Evolutionary conservation across 2,329 filamentous ascomycete genomes (phyloP).

Genomic region (Cladosporium sp.): DNA sequence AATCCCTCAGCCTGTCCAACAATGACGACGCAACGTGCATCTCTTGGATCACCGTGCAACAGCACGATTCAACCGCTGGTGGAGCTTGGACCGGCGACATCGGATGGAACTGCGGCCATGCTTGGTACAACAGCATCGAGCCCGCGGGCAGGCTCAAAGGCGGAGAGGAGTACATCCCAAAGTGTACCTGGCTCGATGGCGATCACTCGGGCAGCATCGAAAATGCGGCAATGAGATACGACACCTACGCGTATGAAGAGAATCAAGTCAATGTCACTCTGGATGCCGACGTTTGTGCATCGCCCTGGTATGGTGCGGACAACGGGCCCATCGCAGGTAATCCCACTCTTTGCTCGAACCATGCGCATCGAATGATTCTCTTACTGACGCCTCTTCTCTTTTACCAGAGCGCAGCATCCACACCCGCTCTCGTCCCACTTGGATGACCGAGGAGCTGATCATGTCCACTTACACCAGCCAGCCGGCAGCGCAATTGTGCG

Average conservation of each 20-base stretch:
- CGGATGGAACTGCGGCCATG: neutral
- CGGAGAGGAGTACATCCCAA: constrained; percentile 10
- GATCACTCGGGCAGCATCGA: constrained; percentile 1
- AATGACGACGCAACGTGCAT: neutral
- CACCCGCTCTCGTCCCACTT: too few relatives aligned
- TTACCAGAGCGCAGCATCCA: too few relatives aligned
- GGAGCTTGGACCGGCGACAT: neutral
- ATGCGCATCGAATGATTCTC: too few relatives aligned
- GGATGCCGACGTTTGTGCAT: neutral
- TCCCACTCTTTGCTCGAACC: too few relatives aligned
- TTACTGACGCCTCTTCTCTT: too few relatives aligned
- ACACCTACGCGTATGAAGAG: neutral
- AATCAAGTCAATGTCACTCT: neutral
- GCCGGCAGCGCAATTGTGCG: neutral
- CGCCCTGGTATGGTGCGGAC: neutral
- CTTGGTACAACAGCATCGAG: neutral
- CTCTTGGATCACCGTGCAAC: neutral
- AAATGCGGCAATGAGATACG: neutral
- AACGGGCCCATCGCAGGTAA: neutral
- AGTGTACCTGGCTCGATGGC: constrained; percentile 18
- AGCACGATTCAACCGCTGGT: neutral
- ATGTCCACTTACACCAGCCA: neutral
- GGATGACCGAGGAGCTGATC: neutral
- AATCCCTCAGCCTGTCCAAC: neutral
- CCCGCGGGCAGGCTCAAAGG: neutral